Conservation (phyloP, 192 early-diverging fungal genomes). For the Rhizophagus clarus region DNA sequence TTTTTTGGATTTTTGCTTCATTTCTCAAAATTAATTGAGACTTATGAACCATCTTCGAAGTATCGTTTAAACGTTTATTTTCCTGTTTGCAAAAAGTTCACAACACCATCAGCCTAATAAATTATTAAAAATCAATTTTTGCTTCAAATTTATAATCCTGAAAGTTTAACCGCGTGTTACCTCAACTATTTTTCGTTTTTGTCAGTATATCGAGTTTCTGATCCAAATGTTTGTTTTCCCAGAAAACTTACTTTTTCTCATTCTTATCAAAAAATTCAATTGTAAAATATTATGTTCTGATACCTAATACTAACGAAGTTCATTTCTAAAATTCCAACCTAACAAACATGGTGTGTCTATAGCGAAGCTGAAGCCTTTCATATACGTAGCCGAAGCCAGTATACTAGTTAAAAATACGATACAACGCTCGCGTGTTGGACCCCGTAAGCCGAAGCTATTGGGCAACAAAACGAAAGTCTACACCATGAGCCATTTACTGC, state of each 20-base stretch:
- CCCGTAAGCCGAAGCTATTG: too few species aligned
- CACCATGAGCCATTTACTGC: constrained; percentile 7
- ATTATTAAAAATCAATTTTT: constrained; percentile 26
- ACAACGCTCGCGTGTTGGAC: constrained; percentile 21
- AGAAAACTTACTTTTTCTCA: constrained; percentile 20
- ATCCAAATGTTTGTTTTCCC: constrained; percentile 17
- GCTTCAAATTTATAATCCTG: constrained; percentile 15
- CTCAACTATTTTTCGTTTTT: constrained; percentile 27
- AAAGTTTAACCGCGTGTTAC: constrained; percentile 19
- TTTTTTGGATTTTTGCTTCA: constrained; percentile 12
- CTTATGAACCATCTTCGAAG: constrained; percentile 30
- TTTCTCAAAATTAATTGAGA: constrained; percentile 26
- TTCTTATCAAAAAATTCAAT: constrained; percentile 13
- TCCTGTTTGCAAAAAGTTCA: constrained; percentile 32
- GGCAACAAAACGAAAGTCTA: constrained; percentile 24
- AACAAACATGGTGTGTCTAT: constrained; percentile 9
- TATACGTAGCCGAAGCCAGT: constrained; percentile 18
- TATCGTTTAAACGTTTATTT: constrained; percentile 29
- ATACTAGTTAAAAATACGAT: constrained; percentile 28
- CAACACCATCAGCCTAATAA: constrained; percentile 26
- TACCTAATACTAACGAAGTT: too few species aligned
- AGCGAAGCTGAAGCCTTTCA: constrained; percentile 26
- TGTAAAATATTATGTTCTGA: constrained; percentile 2
- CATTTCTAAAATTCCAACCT: too few species aligned
- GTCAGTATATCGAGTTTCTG: constrained; percentile 25